Evolutionary conservation across 2,329 filamentous ascomycete genomes (phyloP).

Genomic region (Fusarium anguioides): DNA sequence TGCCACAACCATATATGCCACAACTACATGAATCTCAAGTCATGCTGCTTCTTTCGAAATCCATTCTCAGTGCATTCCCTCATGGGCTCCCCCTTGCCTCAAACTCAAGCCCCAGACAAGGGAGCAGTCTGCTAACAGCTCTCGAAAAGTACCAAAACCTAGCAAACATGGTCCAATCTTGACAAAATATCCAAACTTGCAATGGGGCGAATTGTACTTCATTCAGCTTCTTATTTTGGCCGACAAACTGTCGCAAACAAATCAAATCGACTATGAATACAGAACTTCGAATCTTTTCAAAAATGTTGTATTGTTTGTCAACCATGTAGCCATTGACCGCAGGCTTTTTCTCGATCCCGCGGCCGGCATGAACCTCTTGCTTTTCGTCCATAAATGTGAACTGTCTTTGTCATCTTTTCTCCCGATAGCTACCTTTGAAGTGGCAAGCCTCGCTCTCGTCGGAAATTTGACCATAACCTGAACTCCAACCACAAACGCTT

Average conservation of each 20-base stretch:
- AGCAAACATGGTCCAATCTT: neutral
- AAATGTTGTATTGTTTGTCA: slow-evolving; percentile 7
- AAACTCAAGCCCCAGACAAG: neutral
- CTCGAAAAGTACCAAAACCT: neutral
- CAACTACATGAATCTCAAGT: neutral
- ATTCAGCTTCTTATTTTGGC: slow-evolving; percentile 22
- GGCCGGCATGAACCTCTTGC: slow-evolving; percentile 22
- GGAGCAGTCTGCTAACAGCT: neutral
- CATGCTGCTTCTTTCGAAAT: neutral
- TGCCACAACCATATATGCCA: slow-evolving; percentile 1
- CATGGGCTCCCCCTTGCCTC: neutral
- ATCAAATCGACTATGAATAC: slow-evolving; percentile 33
- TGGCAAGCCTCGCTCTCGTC: slow-evolving; percentile 21
- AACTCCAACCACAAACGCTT: slow-evolving; percentile 46
- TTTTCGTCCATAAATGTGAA: slow-evolving; percentile 35
- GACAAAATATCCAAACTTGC: neutral
- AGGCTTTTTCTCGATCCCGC: slow-evolving; percentile 12
- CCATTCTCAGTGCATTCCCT: neutral
- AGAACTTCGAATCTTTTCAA: slow-evolving; percentile 17
- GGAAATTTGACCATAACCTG: slow-evolving; percentile 35
- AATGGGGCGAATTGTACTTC: slow-evolving; percentile 19
- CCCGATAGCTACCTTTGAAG: slow-evolving; percentile 12
- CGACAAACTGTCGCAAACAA: slow-evolving; percentile 16
- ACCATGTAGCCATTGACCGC: slow-evolving; percentile 6
- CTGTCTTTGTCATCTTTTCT: slow-evolving; percentile 18